These are phyloP conservation scores for Lactifluus hygrophoroides DNA, from an alignment of 768 basidiomycete genomes.

Conservation along the genomic window DNA sequence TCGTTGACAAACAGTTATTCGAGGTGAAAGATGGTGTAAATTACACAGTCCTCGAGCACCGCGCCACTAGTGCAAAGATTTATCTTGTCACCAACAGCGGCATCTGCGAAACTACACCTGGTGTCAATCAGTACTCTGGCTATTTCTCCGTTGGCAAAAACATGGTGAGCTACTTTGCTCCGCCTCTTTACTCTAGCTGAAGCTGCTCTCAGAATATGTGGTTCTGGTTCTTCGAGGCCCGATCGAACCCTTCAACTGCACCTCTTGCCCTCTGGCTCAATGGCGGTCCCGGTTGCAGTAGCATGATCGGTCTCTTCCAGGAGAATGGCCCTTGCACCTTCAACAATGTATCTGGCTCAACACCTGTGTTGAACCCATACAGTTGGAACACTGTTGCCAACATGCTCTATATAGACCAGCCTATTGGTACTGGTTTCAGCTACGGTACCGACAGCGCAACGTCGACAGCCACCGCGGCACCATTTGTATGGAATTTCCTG, in stretches of 20 bases:
- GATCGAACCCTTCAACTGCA: not conserved
- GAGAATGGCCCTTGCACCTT: conserved; percentile 18
- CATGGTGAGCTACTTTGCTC: not conserved
- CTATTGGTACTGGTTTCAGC: not conserved
- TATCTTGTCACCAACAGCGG: not conserved
- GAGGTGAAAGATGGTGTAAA: not conserved
- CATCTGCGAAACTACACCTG: not conserved
- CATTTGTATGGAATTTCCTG: not conserved
- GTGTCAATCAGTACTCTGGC: not conserved
- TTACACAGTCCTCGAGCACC: not conserved
- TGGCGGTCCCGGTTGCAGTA: conserved; percentile 3
- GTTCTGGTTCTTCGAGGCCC: conserved; percentile 10
- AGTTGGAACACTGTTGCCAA: conserved; percentile 14
- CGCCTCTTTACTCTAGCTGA: not conserved
- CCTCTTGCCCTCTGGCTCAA: conserved; percentile 7
- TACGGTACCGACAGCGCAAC: not conserved
- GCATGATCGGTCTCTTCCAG: conserved; percentile 4
- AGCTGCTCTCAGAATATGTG: not conserved
- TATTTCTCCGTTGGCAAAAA: not conserved
- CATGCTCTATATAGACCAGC: conserved; percentile 19
- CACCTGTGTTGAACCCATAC: conserved; percentile 3
- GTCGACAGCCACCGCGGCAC: not conserved
- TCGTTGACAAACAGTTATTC: not conserved
- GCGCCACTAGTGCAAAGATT: not conserved
- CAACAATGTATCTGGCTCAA: conserved; percentile 1